Conservation (phyloP, 495 filamentous ascomycete species). For the Xylaria nigripes region DNA sequence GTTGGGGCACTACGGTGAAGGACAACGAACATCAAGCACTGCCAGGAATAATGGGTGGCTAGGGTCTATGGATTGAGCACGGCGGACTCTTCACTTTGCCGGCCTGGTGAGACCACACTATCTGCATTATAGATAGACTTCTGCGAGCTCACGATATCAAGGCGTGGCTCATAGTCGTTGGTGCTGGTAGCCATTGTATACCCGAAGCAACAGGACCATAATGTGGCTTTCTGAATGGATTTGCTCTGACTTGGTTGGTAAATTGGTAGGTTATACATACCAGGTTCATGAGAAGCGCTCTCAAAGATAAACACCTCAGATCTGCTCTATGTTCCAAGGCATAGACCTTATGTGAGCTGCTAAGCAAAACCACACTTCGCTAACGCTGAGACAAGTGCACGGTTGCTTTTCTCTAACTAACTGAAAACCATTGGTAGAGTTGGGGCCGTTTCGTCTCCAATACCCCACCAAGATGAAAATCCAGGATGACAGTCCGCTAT, state of each 20-base stretch:
- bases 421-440: background rate
- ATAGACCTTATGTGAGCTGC: background rate
- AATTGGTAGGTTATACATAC: background rate
- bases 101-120: background rate
- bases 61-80: background rate
- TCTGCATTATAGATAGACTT: background rate
- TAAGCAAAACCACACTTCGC: background rate
- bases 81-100: background rate
- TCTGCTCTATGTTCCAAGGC: background rate
- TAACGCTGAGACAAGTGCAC: conserved; percentile 9
- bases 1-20: background rate
- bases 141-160: background rate
- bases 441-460: background rate
- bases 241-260: background rate
- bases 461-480: background rate
- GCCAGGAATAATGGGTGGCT: background rate
- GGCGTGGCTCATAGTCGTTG: background rate
- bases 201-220: background rate
- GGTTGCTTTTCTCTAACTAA: background rate
- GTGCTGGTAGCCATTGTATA: background rate
- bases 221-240: background rate
- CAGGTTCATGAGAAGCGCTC: background rate
- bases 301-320: too few relatives aligned
- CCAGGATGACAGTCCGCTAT: background rate
- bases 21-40: background rate